Evolutionary conservation across 371 early-diverging fungal species (phyloP).

Genomic region (Mortierella sp.): DNA sequence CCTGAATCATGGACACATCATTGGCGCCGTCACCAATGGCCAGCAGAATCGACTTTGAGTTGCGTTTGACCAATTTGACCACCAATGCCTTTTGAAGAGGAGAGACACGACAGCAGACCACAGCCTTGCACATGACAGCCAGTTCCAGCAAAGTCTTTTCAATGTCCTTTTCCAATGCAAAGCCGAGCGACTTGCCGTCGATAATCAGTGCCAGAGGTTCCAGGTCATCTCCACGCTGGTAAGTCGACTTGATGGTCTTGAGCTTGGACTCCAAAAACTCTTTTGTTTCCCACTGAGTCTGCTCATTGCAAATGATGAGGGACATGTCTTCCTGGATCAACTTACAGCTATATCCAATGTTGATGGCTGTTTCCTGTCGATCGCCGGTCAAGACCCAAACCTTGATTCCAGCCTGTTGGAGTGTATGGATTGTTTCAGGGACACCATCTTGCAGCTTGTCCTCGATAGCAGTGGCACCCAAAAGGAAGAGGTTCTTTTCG

Average conservation of each 20-base stretch:
- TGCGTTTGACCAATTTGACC: conserved; percentile 75
- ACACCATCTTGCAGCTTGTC: conserved; percentile 94
- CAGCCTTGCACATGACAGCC: conserved; percentile 76
- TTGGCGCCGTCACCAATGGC: conserved; percentile 97
- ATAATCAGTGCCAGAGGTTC: conserved; percentile 74
- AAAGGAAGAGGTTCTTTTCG: conserved; percentile 73
- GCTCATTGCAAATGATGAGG: conserved; percentile 50
- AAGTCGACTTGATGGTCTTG: conserved; percentile 50
- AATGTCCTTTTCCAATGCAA: conserved; percentile 61
- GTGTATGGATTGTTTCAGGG: conserved; percentile 89
- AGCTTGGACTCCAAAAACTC: conserved; percentile 59
- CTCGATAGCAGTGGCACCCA: conserved; percentile 94
- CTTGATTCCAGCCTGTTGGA: conserved; percentile 92
- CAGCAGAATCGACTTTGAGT: conserved; percentile 72
- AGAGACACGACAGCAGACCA: conserved; percentile 92
- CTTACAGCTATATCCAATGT: conserved; percentile 92
- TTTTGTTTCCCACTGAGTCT: conserved; percentile 42
- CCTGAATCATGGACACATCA: conserved; percentile 96
- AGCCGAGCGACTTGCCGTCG: conserved; percentile 80
- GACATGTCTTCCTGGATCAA: conserved; percentile 62
- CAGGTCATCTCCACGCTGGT: conserved; percentile 12
- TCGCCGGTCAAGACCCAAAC: conserved; percentile 99
- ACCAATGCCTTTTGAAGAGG: conserved; percentile 94
- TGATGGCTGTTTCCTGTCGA: conserved; percentile 97
- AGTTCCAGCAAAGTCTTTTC: conserved; percentile 63